Conservation (phyloP, 208 protist species). For the Trypanosoma vivax region DNA sequence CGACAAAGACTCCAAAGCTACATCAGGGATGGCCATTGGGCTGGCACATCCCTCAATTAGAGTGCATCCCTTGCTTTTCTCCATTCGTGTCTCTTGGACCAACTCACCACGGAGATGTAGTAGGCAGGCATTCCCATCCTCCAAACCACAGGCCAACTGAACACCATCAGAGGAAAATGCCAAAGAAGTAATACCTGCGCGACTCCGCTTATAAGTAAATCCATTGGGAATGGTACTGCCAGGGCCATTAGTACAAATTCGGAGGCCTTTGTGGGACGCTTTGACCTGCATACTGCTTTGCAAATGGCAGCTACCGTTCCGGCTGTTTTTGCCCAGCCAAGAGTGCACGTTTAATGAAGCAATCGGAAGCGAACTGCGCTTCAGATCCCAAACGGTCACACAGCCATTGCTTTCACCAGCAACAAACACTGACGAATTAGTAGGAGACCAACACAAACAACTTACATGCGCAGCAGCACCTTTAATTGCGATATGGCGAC, state of each 20-base stretch:
- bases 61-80: no score
- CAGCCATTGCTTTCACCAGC: constrained; percentile 50
- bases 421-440: constrained; percentile 47
- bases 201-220: no score
- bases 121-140: constrained; percentile 39
- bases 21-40: no score
- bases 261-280: no score
- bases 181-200: constrained; percentile 33
- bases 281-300: constrained; percentile 12
- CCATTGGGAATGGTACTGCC: no score
- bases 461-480: constrained; percentile 46
- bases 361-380: constrained; percentile 31
- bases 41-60: no score
- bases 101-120: constrained; percentile 30
- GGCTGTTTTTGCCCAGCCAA: constrained; percentile 12
- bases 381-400: constrained; percentile 55
- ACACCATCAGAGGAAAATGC: constrained; percentile 48
- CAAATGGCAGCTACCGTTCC: no score
- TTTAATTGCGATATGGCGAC: constrained; percentile 30
- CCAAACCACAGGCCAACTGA: constrained; percentile 44
- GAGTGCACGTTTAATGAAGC: constrained; percentile 21
- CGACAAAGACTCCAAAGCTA: no score
- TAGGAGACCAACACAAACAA: constrained; percentile 61
- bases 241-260: no score
- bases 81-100: neutral